Conservation (phyloP, 1,284 basidiomycete genomes). For the Volvariella volvacea region DNA sequence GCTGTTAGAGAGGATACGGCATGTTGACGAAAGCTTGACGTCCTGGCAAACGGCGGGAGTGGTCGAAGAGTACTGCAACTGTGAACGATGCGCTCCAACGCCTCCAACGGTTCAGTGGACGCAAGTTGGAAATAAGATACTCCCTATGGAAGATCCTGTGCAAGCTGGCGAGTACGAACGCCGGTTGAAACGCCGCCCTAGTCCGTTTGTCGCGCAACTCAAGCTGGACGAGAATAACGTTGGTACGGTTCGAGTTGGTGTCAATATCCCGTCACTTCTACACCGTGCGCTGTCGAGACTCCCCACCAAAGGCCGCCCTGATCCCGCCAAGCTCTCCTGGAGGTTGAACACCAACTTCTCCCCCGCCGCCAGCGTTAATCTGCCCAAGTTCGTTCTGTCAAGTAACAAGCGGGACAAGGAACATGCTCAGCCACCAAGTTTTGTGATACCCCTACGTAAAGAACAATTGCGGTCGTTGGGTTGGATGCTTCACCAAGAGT, state of each 20-base stretch:
- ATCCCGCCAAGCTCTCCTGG: constrained; percentile 64
- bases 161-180: constrained; percentile 86
- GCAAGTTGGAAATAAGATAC: constrained; percentile 48
- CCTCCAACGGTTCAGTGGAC: constrained; percentile 76
- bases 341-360: constrained; percentile 74
- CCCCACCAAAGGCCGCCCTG: constrained; percentile 50
- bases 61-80: constrained; percentile 37
- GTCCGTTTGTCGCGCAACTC: constrained; percentile 84
- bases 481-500: constrained; percentile 90
- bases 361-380: constrained; percentile 53
- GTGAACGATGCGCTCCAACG: constrained; percentile 75
- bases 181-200: constrained; percentile 80
- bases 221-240: constrained; percentile 58
- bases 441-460: constrained; percentile 66
- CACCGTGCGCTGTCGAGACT: constrained; percentile 84
- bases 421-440: constrained; percentile 75
- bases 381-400: constrained; percentile 60
- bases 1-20: constrained; percentile 79
- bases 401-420: constrained; percentile 78
- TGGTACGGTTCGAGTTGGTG: constrained; percentile 78
- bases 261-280: constrained; percentile 83
- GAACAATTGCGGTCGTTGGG: constrained; percentile 88
- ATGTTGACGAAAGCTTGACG: constrained; percentile 57
- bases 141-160: constrained; percentile 74
- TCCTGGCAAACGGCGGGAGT: constrained; percentile 51